phyloP scores from a whole-genome alignment of 371 early-diverging fungal genomes.

The Batkoa obscura region DNA sequence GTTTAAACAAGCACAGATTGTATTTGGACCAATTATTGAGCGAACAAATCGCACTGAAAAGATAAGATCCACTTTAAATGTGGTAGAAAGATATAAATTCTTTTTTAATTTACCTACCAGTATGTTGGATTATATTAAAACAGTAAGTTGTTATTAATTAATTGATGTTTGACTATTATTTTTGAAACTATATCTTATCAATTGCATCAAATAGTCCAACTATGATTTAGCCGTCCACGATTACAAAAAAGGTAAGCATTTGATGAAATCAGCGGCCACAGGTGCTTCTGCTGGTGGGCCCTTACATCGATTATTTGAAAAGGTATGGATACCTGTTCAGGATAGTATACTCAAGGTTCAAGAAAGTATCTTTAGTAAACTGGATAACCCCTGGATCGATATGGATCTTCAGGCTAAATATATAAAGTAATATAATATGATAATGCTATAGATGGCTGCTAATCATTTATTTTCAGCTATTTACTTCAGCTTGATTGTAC shows the following conservation, averaged over 20 bases:
- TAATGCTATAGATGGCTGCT: not conserved
- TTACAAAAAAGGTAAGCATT: constrained; percentile 77
- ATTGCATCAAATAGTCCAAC: constrained; percentile 32
- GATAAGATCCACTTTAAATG: constrained; percentile 65
- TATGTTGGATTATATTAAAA: constrained; percentile 56
- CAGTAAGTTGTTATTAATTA: constrained; percentile 18
- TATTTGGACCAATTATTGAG: constrained; percentile 78
- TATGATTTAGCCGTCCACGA: constrained; percentile 85
- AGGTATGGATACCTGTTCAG: constrained; percentile 84
- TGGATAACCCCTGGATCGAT: constrained; percentile 57
- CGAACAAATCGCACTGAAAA: constrained; percentile 68
- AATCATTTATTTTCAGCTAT: constrained; percentile 19
- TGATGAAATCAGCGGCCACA: constrained; percentile 13
- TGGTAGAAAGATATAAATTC: constrained; percentile 81
- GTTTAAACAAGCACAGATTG: constrained; percentile 42
- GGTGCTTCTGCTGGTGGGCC: constrained; percentile 11
- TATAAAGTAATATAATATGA: constrained; percentile 33
- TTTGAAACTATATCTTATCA: not conserved
- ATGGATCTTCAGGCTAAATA: constrained; percentile 81
- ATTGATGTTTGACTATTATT: not conserved
- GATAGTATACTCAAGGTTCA: constrained; percentile 53
- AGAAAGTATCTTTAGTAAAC: constrained; percentile 43
- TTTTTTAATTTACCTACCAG: constrained; percentile 84
- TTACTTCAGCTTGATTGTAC: constrained; percentile 65
- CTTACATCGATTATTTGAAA: constrained; percentile 72